Percentiles rank a stretch among this genome's conserved stretches.
phyloP scores from a whole-genome alignment of 2,329 filamentous ascomycete species.

The Calonectria pteridis region DNA sequence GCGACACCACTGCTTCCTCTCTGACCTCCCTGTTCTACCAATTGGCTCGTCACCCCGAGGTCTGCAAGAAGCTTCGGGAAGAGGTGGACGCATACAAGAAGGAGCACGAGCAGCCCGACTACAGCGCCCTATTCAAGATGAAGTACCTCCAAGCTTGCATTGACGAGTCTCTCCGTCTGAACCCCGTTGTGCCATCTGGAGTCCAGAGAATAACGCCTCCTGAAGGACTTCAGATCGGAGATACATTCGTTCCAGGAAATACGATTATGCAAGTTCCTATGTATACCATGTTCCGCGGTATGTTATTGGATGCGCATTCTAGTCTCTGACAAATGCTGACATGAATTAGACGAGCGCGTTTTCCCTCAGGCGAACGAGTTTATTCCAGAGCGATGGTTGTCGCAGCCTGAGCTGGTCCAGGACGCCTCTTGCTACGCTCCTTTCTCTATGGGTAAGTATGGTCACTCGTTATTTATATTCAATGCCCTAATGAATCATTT shows the following conservation, averaged over 20 bases:
- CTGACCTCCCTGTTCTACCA: constrained; percentile 49
- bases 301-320: not conserved
- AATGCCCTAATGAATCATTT: not conserved
- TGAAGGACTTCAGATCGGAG: constrained; percentile 51
- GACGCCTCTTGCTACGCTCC: constrained; percentile 41
- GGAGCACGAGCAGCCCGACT: constrained; percentile 9
- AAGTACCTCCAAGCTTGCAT: constrained; percentile 50
- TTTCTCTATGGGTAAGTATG: constrained; percentile 42
- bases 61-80: constrained; percentile 10
- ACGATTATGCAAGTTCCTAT: constrained; percentile 45
- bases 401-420: constrained; percentile 44
- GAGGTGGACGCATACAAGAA: constrained; percentile 12
- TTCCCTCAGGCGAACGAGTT: constrained; percentile 34
- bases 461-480: not conserved
- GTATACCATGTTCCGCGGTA: constrained; percentile 29
- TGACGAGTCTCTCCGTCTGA: constrained; percentile 53
- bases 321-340: not conserved
- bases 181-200: constrained; percentile 51
- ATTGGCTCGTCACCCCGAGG: constrained; percentile 42
- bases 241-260: constrained; percentile 51
- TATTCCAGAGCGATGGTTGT: constrained; percentile 52
- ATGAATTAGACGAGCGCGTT: constrained; percentile 26
- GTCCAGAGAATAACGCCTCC: constrained; percentile 51
- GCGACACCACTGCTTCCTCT: constrained; percentile 52
- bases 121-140: constrained; percentile 1